Percentiles rank a stretch among this genome's conserved stretches.
phyloP scores from a whole-genome alignment of 129 eudicot genomes.

The Oenanthe sinensis region DNA sequence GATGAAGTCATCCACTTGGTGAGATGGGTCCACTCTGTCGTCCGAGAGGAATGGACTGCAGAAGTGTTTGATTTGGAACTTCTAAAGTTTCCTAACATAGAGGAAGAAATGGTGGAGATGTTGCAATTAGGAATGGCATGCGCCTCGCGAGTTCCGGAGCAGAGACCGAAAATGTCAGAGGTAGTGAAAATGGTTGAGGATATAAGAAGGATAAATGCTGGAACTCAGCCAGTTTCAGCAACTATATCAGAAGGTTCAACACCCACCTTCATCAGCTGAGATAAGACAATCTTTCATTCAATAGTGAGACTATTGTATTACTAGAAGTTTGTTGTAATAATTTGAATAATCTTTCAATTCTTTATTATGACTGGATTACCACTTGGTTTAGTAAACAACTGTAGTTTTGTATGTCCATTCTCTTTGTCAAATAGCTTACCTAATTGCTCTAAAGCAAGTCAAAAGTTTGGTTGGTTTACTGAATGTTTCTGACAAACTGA shows the following conservation, averaged over 20 bases:
- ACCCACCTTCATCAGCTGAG: constrained; percentile 38
- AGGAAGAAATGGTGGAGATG: constrained; percentile 89
- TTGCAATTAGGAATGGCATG: constrained; percentile 81
- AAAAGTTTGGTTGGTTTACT: not conserved
- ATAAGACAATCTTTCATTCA: constrained; percentile 41
- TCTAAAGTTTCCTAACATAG: constrained; percentile 66
- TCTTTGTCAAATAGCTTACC: not conserved
- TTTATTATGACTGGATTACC: not conserved
- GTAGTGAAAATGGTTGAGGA: constrained; percentile 76
- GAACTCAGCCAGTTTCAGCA: constrained; percentile 27
- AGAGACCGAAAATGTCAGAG: constrained; percentile 67
- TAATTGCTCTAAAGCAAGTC: not conserved
- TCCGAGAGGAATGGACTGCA: constrained; percentile 98
- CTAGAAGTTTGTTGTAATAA: constrained; percentile 18
- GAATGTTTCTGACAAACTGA: not conserved
- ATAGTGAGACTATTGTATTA: constrained; percentile 12
- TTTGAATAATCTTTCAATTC: not conserved
- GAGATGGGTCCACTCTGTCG: constrained; percentile 84
- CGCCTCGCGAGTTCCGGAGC: constrained; percentile 55
- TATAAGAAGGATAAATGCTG: constrained; percentile 32
- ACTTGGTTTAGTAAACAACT: not conserved
- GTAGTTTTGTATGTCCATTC: not conserved
- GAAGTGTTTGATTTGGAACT: constrained; percentile 86
- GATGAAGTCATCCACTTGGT: constrained; percentile 77
- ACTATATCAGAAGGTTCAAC: constrained; percentile 47